These are phyloP conservation scores for Candida succiphila DNA, from an alignment of 805 yeast species.

Conservation along the genomic window DNA sequence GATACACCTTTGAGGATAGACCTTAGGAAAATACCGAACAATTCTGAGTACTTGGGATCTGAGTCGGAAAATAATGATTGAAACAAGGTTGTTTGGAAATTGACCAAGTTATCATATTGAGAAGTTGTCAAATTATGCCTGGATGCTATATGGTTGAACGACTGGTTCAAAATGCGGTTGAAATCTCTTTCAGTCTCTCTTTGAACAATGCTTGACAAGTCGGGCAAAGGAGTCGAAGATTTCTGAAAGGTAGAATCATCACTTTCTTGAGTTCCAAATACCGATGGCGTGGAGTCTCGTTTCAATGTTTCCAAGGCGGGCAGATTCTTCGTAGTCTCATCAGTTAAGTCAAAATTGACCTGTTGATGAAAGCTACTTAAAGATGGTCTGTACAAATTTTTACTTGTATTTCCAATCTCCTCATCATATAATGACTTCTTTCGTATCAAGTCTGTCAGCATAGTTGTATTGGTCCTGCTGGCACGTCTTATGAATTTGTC, in stretches of 20 bases:
- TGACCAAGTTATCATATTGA: conserved; percentile 35
- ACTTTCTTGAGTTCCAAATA: not conserved
- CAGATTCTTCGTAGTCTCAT: too few species aligned
- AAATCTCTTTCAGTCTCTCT: conserved; percentile 16
- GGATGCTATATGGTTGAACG: conserved; percentile 32
- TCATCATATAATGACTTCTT: conserved; percentile 33
- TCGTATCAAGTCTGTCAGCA: conserved; percentile 29
- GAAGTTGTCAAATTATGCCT: conserved; percentile 44
- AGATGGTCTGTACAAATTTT: conserved; percentile 25
- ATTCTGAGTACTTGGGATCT: conserved; percentile 18
- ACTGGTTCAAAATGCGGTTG: conserved; percentile 28
- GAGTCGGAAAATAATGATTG: conserved; percentile 15
- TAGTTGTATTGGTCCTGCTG: conserved; percentile 16
- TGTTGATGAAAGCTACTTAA: not conserved
- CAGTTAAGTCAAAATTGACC: conserved; percentile 7
- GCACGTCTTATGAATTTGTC: conserved; percentile 49
- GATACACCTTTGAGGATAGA: conserved; percentile 20
- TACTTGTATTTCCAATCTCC: conserved; percentile 19
- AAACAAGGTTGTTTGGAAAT: conserved; percentile 26
- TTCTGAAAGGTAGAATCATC: not conserved
- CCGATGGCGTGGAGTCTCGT: too few species aligned
- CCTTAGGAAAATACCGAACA: conserved; percentile 21
- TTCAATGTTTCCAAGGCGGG: too few species aligned
- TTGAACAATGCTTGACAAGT: too few species aligned
- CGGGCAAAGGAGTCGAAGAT: too few species aligned